phyloP scores from a whole-genome alignment of 2,329 filamentous ascomycete genomes.

The Colletotrichum tamarilloi region DNA sequence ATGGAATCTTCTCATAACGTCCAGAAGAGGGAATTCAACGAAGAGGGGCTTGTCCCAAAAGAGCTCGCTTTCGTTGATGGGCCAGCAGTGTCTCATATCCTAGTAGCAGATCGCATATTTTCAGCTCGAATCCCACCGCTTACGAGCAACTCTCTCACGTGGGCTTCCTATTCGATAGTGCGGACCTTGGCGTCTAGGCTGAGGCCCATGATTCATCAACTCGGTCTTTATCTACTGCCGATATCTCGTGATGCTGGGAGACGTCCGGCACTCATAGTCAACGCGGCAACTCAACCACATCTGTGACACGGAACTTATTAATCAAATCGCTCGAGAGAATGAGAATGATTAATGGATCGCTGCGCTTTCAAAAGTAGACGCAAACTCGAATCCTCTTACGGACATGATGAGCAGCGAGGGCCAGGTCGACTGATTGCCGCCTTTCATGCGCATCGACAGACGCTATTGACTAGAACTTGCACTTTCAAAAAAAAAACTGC shows the following conservation, averaged over 20 bases:
- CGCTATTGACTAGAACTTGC: too few species aligned
- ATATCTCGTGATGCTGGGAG: neutral
- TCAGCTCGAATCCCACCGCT: neutral
- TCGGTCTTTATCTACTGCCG: neutral
- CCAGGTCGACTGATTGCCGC: too few species aligned
- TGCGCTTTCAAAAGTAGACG: neutral
- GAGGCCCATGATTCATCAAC: neutral
- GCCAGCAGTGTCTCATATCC: neutral
- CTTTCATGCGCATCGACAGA: too few species aligned
- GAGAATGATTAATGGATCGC: neutral
- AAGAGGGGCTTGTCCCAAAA: neutral
- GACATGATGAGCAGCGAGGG: too few species aligned
- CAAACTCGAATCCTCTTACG: too few species aligned
- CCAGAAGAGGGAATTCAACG: neutral
- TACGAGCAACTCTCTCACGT: neutral
- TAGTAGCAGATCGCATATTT: neutral
- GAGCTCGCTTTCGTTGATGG: neutral
- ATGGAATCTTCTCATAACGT: neutral
- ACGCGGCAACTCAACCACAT: neutral
- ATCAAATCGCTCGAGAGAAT: too few species aligned
- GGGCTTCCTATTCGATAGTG: neutral
- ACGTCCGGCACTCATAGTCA: neutral
- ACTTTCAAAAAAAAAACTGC: too few species aligned
- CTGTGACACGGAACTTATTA: too few species aligned
- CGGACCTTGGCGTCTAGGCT: neutral